Base-by-base conservation (phyloP, 2,329 filamentous ascomycete genomes). In the Monosporascus sp. region DNA sequence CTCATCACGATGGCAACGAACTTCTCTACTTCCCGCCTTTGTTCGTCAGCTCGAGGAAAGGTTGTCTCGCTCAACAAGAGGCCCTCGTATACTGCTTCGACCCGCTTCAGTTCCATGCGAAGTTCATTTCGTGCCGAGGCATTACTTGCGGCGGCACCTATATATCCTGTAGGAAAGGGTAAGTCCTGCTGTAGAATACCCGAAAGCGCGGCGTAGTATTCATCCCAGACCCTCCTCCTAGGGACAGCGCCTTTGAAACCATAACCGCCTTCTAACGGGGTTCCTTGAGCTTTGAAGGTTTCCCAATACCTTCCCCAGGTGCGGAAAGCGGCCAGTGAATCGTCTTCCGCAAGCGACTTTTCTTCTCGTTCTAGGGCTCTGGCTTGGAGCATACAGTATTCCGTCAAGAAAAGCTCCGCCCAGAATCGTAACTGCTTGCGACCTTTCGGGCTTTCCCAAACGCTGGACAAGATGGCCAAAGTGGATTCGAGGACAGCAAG, bases 1-100 rank as follows among this genome's bases (percentile, higher is more conserved):
- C 77, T 78, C 65, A 96, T 86, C 9, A 90, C 88, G 51, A 87
- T 80, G 57, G 88, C 82, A 20, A 91, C 85, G 78, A 94, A 97
- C 8, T 77, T 75, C 67, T 97, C 93, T 3, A 97, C 82, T 65
- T 93, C 88, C 45, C 81, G 75, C 54, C 92, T 90, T 50, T 83
- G 79, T 63, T 94, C 85, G 43, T 89, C 87, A 0, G 94, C 92
- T 61, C 85, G 87, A 0, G 94, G 94, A 62, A 99, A 99, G 27
- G 80, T 78, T 0, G 88, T 89, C 66, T 95, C 90, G 53, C 80
- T 81, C 4, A 97, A 77, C 25, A 99, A 74, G 4, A 94, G 76
- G 17, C 79, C 79, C 69, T 97, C 91, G 66, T 95, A 97, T 8
- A 86, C 81, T 2, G 81, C 72, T 70, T 97, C 90, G 9, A 92